These are phyloP conservation scores for Linum trigynum DNA, from an alignment of 345 rosid genomes.

Conservation along the genomic window DNA sequence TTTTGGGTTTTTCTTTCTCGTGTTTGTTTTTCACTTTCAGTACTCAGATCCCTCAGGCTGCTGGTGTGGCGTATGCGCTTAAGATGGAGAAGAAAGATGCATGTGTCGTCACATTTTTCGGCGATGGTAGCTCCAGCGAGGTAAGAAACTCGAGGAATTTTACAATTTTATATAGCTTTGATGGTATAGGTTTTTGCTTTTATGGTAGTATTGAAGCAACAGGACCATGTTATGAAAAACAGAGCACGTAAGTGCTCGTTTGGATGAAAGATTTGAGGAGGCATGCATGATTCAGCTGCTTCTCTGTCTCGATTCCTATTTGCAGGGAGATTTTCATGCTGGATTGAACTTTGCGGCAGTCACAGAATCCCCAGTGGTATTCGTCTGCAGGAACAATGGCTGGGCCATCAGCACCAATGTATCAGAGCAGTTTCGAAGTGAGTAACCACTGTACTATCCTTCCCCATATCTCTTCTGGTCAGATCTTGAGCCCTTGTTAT, in stretches of 20 bases:
- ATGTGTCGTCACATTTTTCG: slow-evolving; percentile 52
- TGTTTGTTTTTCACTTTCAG: slow-evolving; percentile 18
- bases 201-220: too few relatives aligned
- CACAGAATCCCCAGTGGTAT: slow-evolving; percentile 57
- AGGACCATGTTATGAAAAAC: too few relatives aligned
- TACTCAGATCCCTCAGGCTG: slow-evolving; percentile 79
- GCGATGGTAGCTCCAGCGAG: slow-evolving; percentile 84
- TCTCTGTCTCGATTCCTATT: background rate
- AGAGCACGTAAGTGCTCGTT: too few relatives aligned
- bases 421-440: slow-evolving; percentile 71
- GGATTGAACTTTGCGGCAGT: slow-evolving; percentile 86
- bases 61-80: slow-evolving; percentile 60
- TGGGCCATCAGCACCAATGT: slow-evolving; percentile 80
- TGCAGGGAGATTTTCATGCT: slow-evolving; percentile 85
- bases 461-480: background rate
- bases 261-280: too few relatives aligned
- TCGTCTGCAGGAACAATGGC: slow-evolving; percentile 77
- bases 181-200: too few relatives aligned
- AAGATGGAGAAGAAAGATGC: slow-evolving; percentile 68
- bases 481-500: too few relatives aligned
- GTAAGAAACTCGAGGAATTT: slow-evolving; percentile 15
- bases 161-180: too few relatives aligned
- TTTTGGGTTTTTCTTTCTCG: background rate
- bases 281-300: too few relatives aligned
- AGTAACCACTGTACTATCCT: slow-evolving; percentile 7